Percentiles rank a stretch among this genome's conserved stretches.
Evolutionary conservation across 108 stramenopile species (phyloP).

Genomic region (Cyclotella choctawhatcheeana): DNA sequence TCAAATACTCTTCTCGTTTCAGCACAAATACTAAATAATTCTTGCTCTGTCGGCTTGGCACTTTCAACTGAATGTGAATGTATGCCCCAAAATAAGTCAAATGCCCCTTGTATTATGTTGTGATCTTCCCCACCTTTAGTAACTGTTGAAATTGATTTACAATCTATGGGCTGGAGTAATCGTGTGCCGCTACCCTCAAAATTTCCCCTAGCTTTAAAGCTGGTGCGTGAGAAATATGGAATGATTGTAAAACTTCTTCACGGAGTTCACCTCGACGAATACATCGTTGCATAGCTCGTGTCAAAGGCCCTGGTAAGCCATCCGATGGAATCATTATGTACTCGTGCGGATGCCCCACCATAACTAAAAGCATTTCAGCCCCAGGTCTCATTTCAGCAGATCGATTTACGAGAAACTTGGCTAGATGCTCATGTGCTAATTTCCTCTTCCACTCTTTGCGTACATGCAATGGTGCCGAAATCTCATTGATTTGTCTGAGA

Average conservation of each 20-base stretch:
- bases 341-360: conserved; percentile 42
- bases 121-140: conserved; percentile 21
- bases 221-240: conserved; percentile 40
- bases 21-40: not conserved
- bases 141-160: not conserved
- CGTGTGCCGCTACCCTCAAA: not conserved
- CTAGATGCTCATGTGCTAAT: conserved; percentile 33
- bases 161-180: not conserved
- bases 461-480: conserved; percentile 18
- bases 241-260: conserved; percentile 28
- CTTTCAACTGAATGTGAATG: conserved; percentile 14
- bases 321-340: conserved; percentile 12
- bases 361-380: conserved; percentile 40
- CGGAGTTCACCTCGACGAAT: conserved; percentile 30
- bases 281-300: conserved; percentile 38
- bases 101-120: conserved; percentile 19
- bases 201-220: conserved; percentile 11
- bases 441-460: conserved; percentile 30
- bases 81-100: conserved; percentile 42
- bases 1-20: not conserved
- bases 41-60: conserved; percentile 8
- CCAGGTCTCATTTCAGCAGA: conserved; percentile 44
- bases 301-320: conserved; percentile 13
- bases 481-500: conserved; percentile 11
- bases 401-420: conserved; percentile 40